These are phyloP conservation scores for Escallonia herrerae DNA, from an alignment of 129 eudicot species.

Conservation along the genomic window DNA sequence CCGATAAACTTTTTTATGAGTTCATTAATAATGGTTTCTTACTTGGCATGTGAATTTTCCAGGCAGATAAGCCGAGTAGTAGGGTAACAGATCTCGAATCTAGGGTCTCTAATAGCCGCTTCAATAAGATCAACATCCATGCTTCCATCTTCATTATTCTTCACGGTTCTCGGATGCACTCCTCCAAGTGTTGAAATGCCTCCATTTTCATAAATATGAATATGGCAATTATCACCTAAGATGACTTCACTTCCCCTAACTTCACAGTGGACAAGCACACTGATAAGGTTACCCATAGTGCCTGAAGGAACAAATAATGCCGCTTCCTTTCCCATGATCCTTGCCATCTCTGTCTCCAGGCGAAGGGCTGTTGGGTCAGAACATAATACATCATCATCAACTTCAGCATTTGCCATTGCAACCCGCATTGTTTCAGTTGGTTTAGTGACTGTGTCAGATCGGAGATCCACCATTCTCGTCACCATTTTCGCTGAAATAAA, in stretches of 20 bases:
- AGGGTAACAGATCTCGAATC: constrained; percentile 68
- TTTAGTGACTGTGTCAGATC: constrained; percentile 95
- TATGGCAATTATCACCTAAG: constrained; percentile 77
- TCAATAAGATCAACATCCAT: constrained; percentile 64
- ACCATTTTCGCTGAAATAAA: constrained; percentile 52
- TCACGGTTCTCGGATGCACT: constrained; percentile 87
- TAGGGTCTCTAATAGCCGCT: constrained; percentile 74
- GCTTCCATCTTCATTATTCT: constrained; percentile 77
- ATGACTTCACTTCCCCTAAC: constrained; percentile 93
- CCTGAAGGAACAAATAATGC: constrained; percentile 95
- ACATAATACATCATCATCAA: constrained; percentile 81
- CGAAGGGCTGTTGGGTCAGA: constrained; percentile 79
- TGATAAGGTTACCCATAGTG: constrained; percentile 94
- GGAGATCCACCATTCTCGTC: constrained; percentile 64
- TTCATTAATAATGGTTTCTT: constrained; percentile 15
- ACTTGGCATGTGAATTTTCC: constrained; percentile 95
- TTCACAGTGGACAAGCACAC: constrained; percentile 83
- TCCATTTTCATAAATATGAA: constrained; percentile 90
- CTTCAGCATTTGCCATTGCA: constrained; percentile 98
- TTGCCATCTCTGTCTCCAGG: constrained; percentile 76
- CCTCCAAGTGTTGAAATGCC: constrained; percentile 98
- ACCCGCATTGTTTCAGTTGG: constrained; percentile 84
- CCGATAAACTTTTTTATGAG: no score
- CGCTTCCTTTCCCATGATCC: constrained; percentile 79
- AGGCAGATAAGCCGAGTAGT: constrained; percentile 85